Evolutionary conservation across 169 alveolate species (phyloP), one percentile per base, ranked within the genome.

Genomic region (Cryptosporidium sp.): DNA sequence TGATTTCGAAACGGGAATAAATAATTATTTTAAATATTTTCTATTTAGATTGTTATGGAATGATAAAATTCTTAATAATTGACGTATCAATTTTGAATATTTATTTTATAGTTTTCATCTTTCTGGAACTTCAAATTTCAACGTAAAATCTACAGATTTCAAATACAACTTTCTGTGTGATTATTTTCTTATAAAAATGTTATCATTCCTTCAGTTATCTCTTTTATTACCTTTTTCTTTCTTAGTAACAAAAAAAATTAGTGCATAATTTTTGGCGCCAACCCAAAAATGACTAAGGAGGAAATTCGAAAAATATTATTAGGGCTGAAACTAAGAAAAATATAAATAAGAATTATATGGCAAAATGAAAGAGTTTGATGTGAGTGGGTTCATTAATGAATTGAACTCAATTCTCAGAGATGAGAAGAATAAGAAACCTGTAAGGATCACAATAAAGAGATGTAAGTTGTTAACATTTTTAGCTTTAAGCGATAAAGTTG

Each of bases 361-460:
- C 18, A 62, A 44, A 80, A 80, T 80, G 89, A 60, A 45, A 39
- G 89, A 80, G 52, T 29, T 67, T 12, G 89, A 80, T 58, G 52
- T 23, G 1, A 80, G n/a, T 18, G 75, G 69, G 62, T 80, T 80
- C 16, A 3, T 80, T 26, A 48, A 65, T 26, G 89, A 80, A 42
- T 62, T 80, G n/a, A 29, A 26, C 60, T 80, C 75, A 12, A 80
- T 80, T 31, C 39, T 80, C 23, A 42, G 37, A 16, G 33, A 39
- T 48, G 62, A 80, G 3, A 60, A 62, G 2, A 80, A 61, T 31
- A 37, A 39, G 21, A 60, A 44, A 18, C 67, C 89, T 9, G 67
- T 62, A 18, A 60, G 89, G 39, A 60, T 80, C 70, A 62, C 89
- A 0, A 80, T 80, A 31, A 80, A 80, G 45, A 80, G 75, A 48